Evolutionary conservation across 2,329 filamentous ascomycete species (phyloP).

Genomic region (Talaromyces sp.): DNA sequence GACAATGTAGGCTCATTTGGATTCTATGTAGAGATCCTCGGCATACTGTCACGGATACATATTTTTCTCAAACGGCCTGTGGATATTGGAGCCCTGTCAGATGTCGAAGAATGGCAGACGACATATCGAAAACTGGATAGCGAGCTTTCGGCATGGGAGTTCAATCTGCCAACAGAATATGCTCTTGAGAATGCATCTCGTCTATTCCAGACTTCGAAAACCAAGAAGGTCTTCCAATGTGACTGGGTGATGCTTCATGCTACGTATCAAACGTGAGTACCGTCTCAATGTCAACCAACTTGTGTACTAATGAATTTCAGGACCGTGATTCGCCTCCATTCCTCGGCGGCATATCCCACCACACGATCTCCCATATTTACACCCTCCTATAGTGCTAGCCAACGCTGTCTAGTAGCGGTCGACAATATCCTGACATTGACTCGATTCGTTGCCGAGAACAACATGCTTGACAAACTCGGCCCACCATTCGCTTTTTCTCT

Average conservation of each 20-base stretch:
- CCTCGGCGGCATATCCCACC: constrained; percentile 86
- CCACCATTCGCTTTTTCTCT: constrained; percentile 89
- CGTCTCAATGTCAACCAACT: background rate
- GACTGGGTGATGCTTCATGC: constrained; percentile 89
- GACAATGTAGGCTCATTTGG: constrained; percentile 85
- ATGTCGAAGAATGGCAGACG: constrained; percentile 86
- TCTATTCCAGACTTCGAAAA: constrained; percentile 63
- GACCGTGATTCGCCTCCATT: constrained; percentile 83
- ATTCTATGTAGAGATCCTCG: constrained; percentile 85
- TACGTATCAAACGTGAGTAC: constrained; percentile 72
- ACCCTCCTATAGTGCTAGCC: constrained; percentile 78
- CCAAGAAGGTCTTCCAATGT: constrained; percentile 68
- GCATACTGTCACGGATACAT: constrained; percentile 82
- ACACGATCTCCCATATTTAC: constrained; percentile 85
- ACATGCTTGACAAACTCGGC: constrained; percentile 73
- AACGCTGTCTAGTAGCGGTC: constrained; percentile 77
- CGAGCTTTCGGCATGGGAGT: constrained; percentile 77
- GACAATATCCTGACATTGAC: constrained; percentile 75
- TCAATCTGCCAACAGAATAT: constrained; percentile 75
- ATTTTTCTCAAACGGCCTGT: constrained; percentile 84
- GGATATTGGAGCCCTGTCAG: constrained; percentile 76
- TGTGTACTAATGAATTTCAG: constrained; percentile 31
- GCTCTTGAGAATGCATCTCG: constrained; percentile 69
- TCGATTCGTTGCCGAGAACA: constrained; percentile 71
- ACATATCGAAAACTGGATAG: constrained; percentile 82